Evolutionary conservation across 1,284 basidiomycete species (phyloP), one percentile per base, ranked within the genome.

Genomic region (Melampsora larici-populina): DNA sequence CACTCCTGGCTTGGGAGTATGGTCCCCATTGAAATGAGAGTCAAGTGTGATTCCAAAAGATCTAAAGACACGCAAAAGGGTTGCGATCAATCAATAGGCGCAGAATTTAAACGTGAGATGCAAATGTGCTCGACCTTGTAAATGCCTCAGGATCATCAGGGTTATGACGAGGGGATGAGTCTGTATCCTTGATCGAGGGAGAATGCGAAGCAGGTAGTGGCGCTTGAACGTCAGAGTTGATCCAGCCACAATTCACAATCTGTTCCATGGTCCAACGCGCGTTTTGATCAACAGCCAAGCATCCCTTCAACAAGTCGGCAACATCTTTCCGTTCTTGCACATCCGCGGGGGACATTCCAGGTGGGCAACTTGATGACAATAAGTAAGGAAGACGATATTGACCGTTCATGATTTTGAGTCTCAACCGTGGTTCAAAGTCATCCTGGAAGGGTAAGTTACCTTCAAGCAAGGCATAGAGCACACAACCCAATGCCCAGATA

Each of bases 401-500:
- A 87, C 94, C 93, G 77, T 90, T 89, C 18, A 95, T 83, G 78
- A 97, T 95, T 85, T 95, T 95, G 88, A 93, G 90, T 79, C 92
- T 91, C 79, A 97, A 84, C 65, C 94, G 86, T 0, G 93, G 93
- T 83, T 97, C 94, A 82, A 92, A 97, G 0, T 90, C 86, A 84
- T 97, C 94, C 40, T 83, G 85, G 83, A 97, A 97, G 0, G 94
- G 94, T 3, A 97, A 85, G 40, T 87, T 86, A 1, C 92, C 93
- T 0, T 89, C 90, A 40, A 97, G 86, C 2, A 97, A 40, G 4
- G 90, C 89, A 81, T 93, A 92, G 0, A 97, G 88, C 81, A 96
- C 88, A 70, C 94, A 90, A 0, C 94, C 94, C 1, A 96, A 85
- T 0, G 94, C 94, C 94, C 94, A 97, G 46, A 97, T 90, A 81